Evolutionary conservation across 768 basidiomycete genomes (phyloP).

Genomic region (Suillus clintonianus): DNA sequence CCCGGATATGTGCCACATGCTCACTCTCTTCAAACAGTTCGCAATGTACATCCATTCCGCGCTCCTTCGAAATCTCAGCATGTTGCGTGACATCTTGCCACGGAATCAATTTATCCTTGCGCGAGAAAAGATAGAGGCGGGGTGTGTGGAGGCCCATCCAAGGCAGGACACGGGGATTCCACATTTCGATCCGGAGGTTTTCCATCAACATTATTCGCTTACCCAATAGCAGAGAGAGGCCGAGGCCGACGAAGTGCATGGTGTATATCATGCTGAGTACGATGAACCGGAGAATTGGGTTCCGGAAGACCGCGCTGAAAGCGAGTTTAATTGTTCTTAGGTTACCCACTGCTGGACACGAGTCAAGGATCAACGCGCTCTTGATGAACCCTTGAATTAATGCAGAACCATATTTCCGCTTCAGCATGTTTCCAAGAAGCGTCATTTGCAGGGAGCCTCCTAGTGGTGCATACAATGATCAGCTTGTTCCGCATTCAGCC

Average conservation of each 20-base stretch:
- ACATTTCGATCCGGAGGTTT: constrained; percentile 13
- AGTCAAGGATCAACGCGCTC: constrained; percentile 25
- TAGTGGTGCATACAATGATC: constrained; percentile 5
- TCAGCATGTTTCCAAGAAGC: constrained; percentile 18
- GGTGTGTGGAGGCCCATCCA: constrained; percentile 34
- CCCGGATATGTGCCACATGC: constrained; percentile 37
- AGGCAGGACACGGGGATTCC: constrained; percentile 28
- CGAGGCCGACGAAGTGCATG: constrained; percentile 13
- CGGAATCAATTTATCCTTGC: constrained; percentile 31
- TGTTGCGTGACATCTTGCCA: constrained; percentile 28
- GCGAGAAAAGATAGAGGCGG: constrained; percentile 38
- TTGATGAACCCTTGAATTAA: constrained; percentile 4
- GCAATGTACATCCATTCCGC: constrained; percentile 26
- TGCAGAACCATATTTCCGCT: constrained; percentile 16
- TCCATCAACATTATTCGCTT: constrained; percentile 9
- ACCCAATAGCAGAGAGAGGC: constrained; percentile 16
- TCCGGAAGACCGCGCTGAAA: constrained; percentile 21
- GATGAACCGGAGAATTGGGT: constrained; percentile 18
- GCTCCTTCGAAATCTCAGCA: constrained; percentile 19
- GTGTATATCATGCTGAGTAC: constrained; percentile 15
- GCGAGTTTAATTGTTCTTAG: constrained; percentile 22
- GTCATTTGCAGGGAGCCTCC: constrained; percentile 25
- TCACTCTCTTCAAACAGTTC: constrained; percentile 35
- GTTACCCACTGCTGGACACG: constrained; percentile 15
- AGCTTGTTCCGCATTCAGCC: background rate